Evolutionary conservation across 2,329 filamentous ascomycete species (phyloP), one percentile per base, ranked within the genome.

Genomic region (Fusarium sulawesiense): DNA sequence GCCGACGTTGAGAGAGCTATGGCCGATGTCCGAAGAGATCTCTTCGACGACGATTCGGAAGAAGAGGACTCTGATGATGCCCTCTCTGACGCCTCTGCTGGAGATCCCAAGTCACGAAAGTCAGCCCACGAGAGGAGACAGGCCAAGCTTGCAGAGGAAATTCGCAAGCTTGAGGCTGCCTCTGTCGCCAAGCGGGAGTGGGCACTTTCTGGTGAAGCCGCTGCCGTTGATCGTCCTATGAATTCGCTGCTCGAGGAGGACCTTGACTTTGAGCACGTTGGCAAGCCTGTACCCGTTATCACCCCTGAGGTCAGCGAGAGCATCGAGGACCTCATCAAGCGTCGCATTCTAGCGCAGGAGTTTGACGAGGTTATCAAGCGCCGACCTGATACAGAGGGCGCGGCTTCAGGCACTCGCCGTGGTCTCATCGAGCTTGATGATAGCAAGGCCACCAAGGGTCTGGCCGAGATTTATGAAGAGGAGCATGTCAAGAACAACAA

Each of bases 221-320:
- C 89, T 50, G 95, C 93, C 3, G 85, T 86, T 1, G 93, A 96
- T 72, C 88, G 96, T 37, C 96, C 96, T 0, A 78, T 93, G 56
- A 98, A 99, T 83, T 98, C 95, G 1, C 87, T 99, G 4, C 88
- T 99, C 2, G 94, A 98, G 77, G 90, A 98, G 81, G 94, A 98
- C 75, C 87, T 99, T 27, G 95, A 98, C 71, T 99, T 98, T 77
- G 96, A 99, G 81, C 90, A 97, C 75, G 89, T 93, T 23, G 96
- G 96, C 76, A 99, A 98, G 79, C 95, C 96, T 1, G 92, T 98
- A 1, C 93, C 95, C 3, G 92, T 98, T 65, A 94, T 98, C 78
- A 98, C 96, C 0, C 91, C 93, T 44, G 94, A 98, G 79, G 86
- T 97, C 42, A 97, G 90, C 56, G 94, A 98, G 79, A 90, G 91